Evolutionary conservation across 2,329 filamentous ascomycete genomes (phyloP).

Genomic region (Paramyrothecium sp.): DNA sequence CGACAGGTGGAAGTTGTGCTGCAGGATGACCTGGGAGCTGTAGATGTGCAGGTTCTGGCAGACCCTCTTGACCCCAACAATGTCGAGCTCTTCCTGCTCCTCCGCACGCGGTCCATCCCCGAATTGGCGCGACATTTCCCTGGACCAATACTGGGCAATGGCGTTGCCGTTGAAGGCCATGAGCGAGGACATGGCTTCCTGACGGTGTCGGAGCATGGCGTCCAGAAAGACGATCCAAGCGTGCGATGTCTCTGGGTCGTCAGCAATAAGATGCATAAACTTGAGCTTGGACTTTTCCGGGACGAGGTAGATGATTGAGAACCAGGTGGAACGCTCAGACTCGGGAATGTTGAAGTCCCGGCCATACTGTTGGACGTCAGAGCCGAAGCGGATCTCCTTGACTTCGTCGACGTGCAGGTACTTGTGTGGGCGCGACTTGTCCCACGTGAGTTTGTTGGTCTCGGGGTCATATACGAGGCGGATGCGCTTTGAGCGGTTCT

Average conservation of each 20-base stretch:
- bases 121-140: slow-evolving; percentile 73
- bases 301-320: slow-evolving; percentile 84
- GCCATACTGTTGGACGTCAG: slow-evolving; percentile 84
- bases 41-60: slow-evolving; percentile 93
- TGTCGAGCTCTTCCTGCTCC: slow-evolving; percentile 71
- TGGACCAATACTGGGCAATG: slow-evolving; percentile 80
- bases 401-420: slow-evolving; percentile 94
- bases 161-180: slow-evolving; percentile 83
- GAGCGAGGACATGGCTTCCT: slow-evolving; percentile 86
- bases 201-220: slow-evolving; percentile 79
- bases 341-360: slow-evolving; percentile 75
- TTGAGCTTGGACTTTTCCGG: slow-evolving; percentile 81
- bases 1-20: slow-evolving; percentile 70
- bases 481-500: slow-evolving; percentile 71
- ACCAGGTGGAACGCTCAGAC: slow-evolving; percentile 70
- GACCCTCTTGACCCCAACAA: slow-evolving; percentile 75
- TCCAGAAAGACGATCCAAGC: slow-evolving; percentile 85
- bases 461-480: slow-evolving; percentile 73
- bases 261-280: slow-evolving; percentile 83
- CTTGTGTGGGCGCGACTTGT: slow-evolving; percentile 74
- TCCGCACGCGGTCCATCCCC: slow-evolving; percentile 47
- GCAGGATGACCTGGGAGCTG: slow-evolving; percentile 72
- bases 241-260: slow-evolving; percentile 67
- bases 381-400: slow-evolving; percentile 80
- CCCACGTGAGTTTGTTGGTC: slow-evolving; percentile 85